Evolutionary conservation across 2,329 filamentous ascomycete genomes (phyloP).

Genomic region (Aspergillus sp.): DNA sequence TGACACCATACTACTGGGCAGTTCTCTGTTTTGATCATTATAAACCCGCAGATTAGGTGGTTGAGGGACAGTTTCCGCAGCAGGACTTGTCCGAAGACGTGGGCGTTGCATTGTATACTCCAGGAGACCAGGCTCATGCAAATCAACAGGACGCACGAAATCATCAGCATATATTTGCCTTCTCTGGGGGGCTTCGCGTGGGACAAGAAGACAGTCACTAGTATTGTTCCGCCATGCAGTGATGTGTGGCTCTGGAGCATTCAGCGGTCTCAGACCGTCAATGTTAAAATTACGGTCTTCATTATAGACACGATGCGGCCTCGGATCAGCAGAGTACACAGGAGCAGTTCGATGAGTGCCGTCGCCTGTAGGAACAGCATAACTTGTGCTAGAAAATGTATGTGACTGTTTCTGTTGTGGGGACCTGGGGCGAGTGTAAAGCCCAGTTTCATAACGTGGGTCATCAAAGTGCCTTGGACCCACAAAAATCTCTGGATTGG

Average conservation of each 20-base stretch:
- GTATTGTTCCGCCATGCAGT: conserved; percentile 11
- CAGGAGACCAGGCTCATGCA: conserved; percentile 16
- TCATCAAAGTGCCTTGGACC: conserved; percentile 13
- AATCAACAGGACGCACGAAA: conserved; percentile 31
- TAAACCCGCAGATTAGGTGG: conserved; percentile 7
- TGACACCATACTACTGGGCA: conserved; percentile 7
- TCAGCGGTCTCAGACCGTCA: conserved; percentile 5
- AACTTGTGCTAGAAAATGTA: conserved; percentile 10
- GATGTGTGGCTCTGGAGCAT: conserved; percentile 7
- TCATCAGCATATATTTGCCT: conserved; percentile 31
- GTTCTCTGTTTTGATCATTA: conserved; percentile 8
- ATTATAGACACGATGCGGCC: conserved; percentile 13
- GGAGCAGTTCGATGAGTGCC: conserved; percentile 12
- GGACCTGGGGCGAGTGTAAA: conserved; percentile 6
- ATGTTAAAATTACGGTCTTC: conserved; percentile 12
- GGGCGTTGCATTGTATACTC: conserved; percentile 14
- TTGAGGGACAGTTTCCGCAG: conserved; percentile 11
- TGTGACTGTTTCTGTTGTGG: conserved; percentile 4
- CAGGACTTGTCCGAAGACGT: conserved; percentile 9
- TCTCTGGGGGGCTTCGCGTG: conserved; percentile 13
- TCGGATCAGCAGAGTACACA: conserved; percentile 8
- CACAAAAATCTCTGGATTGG: conserved; percentile 10
- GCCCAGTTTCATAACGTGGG: conserved; percentile 10
- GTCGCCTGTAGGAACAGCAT: conserved; percentile 13
- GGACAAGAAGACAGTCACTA: conserved; percentile 11